Evolutionary conservation across 768 basidiomycete genomes (phyloP).

Genomic region (Mycena rebaudengoi): DNA sequence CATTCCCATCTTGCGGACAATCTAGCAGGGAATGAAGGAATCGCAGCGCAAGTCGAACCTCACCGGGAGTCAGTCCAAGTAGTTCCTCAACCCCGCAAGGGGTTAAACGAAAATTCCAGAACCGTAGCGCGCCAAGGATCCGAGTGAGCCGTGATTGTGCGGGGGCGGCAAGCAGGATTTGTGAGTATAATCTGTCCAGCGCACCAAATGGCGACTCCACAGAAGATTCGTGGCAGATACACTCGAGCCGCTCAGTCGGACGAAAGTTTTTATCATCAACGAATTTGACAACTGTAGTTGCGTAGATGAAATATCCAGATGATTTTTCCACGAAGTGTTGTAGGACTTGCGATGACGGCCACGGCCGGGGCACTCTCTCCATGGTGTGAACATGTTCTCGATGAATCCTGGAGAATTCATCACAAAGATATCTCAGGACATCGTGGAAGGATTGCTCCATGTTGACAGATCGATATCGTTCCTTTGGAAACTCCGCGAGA

Average conservation of each 20-base stretch:
- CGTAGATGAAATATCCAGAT: conserved; percentile 10
- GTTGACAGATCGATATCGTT: too few relatives aligned
- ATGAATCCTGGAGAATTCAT: too few relatives aligned
- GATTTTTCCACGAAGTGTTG: not conserved
- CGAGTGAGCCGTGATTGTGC: not conserved
- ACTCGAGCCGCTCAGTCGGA: not conserved
- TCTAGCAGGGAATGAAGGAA: not conserved
- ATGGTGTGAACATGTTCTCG: too few relatives aligned
- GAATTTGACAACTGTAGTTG: not conserved
- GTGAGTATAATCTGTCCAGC: not conserved
- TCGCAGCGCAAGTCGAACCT: not conserved
- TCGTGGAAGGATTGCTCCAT: too few relatives aligned
- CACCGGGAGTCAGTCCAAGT: not conserved
- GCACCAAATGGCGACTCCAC: not conserved
- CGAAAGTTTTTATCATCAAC: not conserved
- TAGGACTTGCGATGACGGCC: not conserved
- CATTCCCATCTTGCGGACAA: too few relatives aligned
- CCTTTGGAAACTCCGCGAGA: too few relatives aligned
- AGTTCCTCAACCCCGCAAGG: not conserved
- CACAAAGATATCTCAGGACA: too few relatives aligned
- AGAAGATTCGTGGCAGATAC: not conserved
- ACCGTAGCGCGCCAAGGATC: not conserved
- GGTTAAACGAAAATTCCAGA: not conserved
- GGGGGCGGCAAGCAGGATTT: not conserved
- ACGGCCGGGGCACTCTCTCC: not conserved